Evolutionary conservation across 768 basidiomycete genomes (phyloP).

Genomic region (Lactarius vividus): DNA sequence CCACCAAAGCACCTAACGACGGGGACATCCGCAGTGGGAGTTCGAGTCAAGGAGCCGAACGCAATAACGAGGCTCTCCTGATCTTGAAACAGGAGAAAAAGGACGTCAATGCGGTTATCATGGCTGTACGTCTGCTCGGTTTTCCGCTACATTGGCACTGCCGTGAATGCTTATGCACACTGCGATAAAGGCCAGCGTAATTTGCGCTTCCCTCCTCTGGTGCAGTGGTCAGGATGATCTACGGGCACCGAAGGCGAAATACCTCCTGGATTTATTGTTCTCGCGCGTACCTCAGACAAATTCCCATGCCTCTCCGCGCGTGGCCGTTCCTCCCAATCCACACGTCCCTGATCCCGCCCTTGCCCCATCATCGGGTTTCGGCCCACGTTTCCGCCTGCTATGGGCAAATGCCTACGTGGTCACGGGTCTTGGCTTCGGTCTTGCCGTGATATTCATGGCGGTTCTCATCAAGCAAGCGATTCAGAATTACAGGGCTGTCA

Average conservation of each 20-base stretch:
- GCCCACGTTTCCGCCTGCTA: not conserved
- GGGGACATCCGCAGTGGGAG: not conserved
- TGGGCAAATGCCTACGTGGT: conserved; percentile 3
- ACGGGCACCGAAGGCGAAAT: not conserved
- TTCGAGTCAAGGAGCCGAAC: not conserved
- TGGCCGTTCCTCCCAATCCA: not conserved
- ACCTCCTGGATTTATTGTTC: not conserved
- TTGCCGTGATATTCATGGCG: not conserved
- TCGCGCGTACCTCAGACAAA: not conserved
- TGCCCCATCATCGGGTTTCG: not conserved
- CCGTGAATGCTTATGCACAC: not conserved
- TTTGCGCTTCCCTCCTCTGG: not conserved
- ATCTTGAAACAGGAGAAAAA: not conserved
- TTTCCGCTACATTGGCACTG: not conserved
- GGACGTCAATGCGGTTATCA: not conserved
- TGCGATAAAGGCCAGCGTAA: not conserved
- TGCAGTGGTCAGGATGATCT: not conserved
- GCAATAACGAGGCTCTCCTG: not conserved
- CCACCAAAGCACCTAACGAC: not conserved
- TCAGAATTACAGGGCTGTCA: not conserved
- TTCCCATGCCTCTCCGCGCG: too few relatives aligned
- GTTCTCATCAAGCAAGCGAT: not conserved
- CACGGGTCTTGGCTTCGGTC: not conserved
- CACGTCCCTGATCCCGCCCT: not conserved
- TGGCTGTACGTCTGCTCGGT: conserved; percentile 9